These are phyloP conservation scores for Magnaporthales sp. DNA, from an alignment of 2,329 filamentous ascomycete species.

Conservation along the genomic window DNA sequence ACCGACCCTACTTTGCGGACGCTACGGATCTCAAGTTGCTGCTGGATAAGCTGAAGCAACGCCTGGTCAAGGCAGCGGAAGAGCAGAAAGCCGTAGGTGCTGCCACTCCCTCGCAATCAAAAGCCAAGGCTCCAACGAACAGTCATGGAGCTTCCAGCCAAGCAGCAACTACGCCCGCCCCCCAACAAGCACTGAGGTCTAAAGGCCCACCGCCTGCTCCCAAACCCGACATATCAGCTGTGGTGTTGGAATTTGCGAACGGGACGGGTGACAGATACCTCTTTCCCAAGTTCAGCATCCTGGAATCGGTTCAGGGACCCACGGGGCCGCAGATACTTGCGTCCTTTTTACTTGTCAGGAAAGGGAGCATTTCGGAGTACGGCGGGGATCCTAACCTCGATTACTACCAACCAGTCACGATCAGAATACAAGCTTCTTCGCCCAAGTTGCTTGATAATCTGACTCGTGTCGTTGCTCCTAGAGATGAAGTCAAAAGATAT, in stretches of 20 bases:
- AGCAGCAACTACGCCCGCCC: slow-evolving; percentile 11
- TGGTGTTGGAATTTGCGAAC: slow-evolving; percentile 59
- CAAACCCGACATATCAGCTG: slow-evolving; percentile 55
- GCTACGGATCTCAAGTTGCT: slow-evolving; percentile 43
- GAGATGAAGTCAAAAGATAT: slow-evolving; percentile 54
- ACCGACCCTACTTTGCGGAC: slow-evolving; percentile 41
- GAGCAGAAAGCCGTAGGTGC: slow-evolving; percentile 7
- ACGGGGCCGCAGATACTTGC: slow-evolving; percentile 51
- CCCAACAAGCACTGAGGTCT: slow-evolving; percentile 48
- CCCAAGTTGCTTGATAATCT: slow-evolving; percentile 53
- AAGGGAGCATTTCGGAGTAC: slow-evolving; percentile 58
- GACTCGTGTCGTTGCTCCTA: slow-evolving; percentile 50
- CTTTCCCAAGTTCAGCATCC: slow-evolving; percentile 69
- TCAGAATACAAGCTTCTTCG: slow-evolving; percentile 46
- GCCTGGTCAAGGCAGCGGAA: slow-evolving; percentile 27
- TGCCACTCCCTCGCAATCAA: background rate
- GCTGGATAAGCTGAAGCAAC: slow-evolving; percentile 37
- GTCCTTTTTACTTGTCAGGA: slow-evolving; percentile 70
- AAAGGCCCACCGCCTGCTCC: slow-evolving; percentile 46
- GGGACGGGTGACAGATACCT: slow-evolving; percentile 66
- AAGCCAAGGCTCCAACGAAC: slow-evolving; percentile 23
- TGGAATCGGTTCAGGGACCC: slow-evolving; percentile 52
- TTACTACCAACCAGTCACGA: slow-evolving; percentile 68
- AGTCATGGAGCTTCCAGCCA: slow-evolving; percentile 15
- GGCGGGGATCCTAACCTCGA: slow-evolving; percentile 55